phyloP scores from a whole-genome alignment of 768 basidiomycete genomes.

The Naganishia kalamii region DNA sequence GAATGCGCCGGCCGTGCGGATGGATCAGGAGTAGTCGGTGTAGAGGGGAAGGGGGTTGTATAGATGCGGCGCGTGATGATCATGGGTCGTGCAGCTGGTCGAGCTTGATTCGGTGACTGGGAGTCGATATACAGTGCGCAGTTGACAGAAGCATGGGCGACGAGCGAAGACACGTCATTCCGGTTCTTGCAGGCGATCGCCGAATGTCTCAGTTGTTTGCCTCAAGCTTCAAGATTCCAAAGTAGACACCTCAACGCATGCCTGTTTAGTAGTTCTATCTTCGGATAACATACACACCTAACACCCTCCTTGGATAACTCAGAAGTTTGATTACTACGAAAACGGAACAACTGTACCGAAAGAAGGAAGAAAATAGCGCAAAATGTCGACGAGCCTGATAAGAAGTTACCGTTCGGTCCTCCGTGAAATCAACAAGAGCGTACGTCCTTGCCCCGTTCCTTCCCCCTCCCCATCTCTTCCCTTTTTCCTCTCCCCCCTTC shows the following conservation, averaged over 20 bases:
- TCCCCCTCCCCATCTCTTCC: not conserved
- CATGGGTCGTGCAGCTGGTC: not conserved
- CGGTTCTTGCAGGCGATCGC: not conserved
- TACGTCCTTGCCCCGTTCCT: not conserved
- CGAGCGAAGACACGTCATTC: conserved; percentile 6
- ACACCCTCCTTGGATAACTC: too few species aligned
- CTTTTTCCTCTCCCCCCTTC: not conserved
- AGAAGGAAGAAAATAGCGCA: not conserved
- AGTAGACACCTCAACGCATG: too few species aligned
- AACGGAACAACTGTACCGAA: not conserved
- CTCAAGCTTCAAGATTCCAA: not conserved
- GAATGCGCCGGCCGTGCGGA: conserved; percentile 81
- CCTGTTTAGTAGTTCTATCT: not conserved
- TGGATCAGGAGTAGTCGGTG: conserved; percentile 52
- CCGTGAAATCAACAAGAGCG: conserved; percentile 19
- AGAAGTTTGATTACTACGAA: not conserved
- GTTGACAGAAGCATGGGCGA: too few species aligned
- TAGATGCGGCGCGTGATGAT: not conserved
- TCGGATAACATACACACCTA: too few species aligned
- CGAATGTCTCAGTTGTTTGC: conserved; percentile 15
- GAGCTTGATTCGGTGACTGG: too few species aligned
- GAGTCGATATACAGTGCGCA: too few species aligned
- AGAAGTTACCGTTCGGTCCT: conserved; percentile 20
- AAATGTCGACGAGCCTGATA: conserved; percentile 5
- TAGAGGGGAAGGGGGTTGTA: conserved; percentile 25